Base-by-base conservation (phyloP, 192 early-diverging fungal genomes). In the Umbelopsis sp. region DNA sequence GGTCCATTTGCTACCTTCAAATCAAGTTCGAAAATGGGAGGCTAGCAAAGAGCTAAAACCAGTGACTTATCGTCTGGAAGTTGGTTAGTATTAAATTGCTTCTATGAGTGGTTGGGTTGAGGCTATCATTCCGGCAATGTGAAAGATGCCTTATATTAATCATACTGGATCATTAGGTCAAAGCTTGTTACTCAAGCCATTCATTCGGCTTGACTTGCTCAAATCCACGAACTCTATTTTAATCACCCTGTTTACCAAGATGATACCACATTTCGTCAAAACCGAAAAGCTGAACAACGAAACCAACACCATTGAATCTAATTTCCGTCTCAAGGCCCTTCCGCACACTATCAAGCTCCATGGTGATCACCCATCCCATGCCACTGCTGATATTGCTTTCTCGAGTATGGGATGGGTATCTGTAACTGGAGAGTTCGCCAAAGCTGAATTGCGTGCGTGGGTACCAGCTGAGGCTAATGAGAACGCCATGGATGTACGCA, bases 351-450 rank as follows among this genome's bases (percentile, higher is more conserved):
- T 85, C 36, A 65, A 66, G 14, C 78, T 89, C 47, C 67, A 75
- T 38, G 83, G 85, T 20, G 34, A 68, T 4, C 81, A 85, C 71
- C 71, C 66, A 24, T 73, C 71, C 21, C 80, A 84, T 49, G 84
- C 87, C 0, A 76, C 80, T 2, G 62, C 80, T 38, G 90, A 91
- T 68, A 73, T 91, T 34, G 83, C 82, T 16, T 85, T 90, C 81
- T 76, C 82, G 1, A 87, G 90, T 24, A 72, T 88, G 44, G 90
- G 90, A 20, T 91, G 90, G 90, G 68, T 88, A 12, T 80, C 86
- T 45, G 66, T 91, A 26, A 74, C 84, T 2, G 90, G 89, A 22
- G 51, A 59, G 45, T 88, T 87, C 68, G 54, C 77, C 10, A 31
- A 62, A 16, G 89, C 88, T 17, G 79, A 71, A 32, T 75, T 90